Base-by-base conservation (phyloP, 225 moss, liverwort and hornwort genomes). In the Climacium dendroides region DNA sequence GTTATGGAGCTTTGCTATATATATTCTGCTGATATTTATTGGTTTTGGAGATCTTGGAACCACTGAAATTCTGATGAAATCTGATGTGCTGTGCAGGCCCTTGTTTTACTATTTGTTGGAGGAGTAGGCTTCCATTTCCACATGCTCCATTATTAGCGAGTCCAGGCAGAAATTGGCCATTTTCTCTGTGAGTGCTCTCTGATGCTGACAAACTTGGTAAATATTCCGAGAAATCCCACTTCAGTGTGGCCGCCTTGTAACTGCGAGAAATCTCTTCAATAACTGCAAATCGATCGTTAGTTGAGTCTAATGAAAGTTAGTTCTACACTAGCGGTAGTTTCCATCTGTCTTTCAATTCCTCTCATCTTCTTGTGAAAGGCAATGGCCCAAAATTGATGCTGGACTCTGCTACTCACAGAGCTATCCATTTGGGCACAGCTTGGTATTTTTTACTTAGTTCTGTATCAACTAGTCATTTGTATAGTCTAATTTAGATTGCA, bases 101-200 rank as follows among this genome's bases (percentile, higher is more conserved):
- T 88, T 65, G 89, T 92, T 65, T 82, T 92, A 64, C 87, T 92
- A 53, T 79, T 92, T 74, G 82, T 74, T 82, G 90, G 92, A 81
- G 92, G 92, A 62, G 74, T 92, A 78, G 92, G 92, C 81, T 87
- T 92, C 45, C 92, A 92, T 82, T 2, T 92, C 13, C 90, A 89
- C 86, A 92, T 92, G 92, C 86, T 90, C 58, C 50, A 85, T 37
- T 50, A 72, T 19, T 63, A 72, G 81, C 52, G 67, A 83, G 39
- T 45, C 70, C 41, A 25, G 78, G 70, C 78, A 65, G 79, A 52
- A 65, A 57, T 77, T 41, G 80, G 50, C 41, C 48, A 19, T 18
- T 85, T 76, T 61, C 45, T 81, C 61, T 71, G 81, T 15, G 30
- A 85, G 70, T 81, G 81, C 30, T 54, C 77, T 76, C 54, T 87